Evolutionary conservation across 1,284 basidiomycete genomes (phyloP).

Genomic region (Puccinia horiana): DNA sequence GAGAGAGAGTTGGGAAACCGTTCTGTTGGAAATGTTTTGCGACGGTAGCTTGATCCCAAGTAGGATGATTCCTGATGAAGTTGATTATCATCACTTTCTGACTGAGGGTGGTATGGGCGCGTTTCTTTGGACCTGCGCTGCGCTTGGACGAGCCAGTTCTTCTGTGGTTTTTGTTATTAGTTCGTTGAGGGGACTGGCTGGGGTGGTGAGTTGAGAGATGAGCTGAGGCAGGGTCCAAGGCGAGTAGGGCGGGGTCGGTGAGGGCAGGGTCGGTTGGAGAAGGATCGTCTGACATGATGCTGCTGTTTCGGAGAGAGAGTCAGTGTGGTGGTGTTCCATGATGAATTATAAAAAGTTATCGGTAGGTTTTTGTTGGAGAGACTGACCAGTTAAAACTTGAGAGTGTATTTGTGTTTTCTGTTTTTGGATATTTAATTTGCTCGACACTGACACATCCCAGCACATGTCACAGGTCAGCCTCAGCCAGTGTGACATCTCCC

Average conservation of each 20-base stretch:
- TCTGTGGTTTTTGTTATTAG: background rate
- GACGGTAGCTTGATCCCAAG: slow-evolving; percentile 41
- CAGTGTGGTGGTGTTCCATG: background rate
- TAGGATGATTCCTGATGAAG: slow-evolving; percentile 31
- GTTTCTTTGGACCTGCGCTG: background rate
- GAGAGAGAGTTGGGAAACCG: slow-evolving; percentile 47
- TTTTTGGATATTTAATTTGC: too few species aligned
- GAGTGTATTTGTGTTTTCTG: too few species aligned
- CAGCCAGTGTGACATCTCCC: too few species aligned
- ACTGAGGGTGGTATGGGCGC: slow-evolving; percentile 37
- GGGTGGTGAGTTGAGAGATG: background rate
- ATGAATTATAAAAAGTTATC: too few species aligned
- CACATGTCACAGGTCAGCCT: too few species aligned
- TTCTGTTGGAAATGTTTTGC: slow-evolving; percentile 41
- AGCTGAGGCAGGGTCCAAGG: background rate
- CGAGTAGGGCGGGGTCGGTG: slow-evolving; percentile 19
- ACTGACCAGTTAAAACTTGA: too few species aligned
- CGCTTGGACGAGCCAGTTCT: background rate
- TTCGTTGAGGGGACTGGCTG: background rate
- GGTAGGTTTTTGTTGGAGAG: too few species aligned
- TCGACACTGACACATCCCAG: too few species aligned
- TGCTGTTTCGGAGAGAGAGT: background rate
- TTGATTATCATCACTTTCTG: slow-evolving; percentile 48
- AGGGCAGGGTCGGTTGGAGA: slow-evolving; percentile 28
- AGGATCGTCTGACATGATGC: slow-evolving; percentile 1